These are phyloP conservation scores for Trichosanthes truncata DNA, from an alignment of 306 rosid species.

Conservation along the genomic window DNA sequence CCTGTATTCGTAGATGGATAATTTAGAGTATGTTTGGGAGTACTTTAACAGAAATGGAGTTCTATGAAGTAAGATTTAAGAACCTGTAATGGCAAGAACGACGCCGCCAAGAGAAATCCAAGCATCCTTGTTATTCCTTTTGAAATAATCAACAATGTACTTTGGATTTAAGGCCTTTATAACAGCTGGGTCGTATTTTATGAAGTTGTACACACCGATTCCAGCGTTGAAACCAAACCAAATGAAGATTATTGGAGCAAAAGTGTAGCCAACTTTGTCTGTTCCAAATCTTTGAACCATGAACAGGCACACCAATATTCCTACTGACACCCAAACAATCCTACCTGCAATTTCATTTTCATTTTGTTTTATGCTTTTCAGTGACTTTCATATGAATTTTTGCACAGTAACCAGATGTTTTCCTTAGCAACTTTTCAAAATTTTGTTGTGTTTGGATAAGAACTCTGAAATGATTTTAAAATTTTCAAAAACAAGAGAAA, in stretches of 20 bases:
- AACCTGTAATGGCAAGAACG: conserved; percentile 53
- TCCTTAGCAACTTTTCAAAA: too few relatives aligned
- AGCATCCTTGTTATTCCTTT: conserved; percentile 54
- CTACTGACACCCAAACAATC: conserved; percentile 53
- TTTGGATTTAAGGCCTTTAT: conserved; percentile 58
- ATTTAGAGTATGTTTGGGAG: not conserved
- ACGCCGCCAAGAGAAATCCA: conserved; percentile 90
- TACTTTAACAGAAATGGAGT: too few relatives aligned
- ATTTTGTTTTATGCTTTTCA: too few relatives aligned
- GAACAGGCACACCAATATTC: conserved; percentile 40
- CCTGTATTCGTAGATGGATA: not conserved
- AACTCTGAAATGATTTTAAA: conserved; percentile 30
- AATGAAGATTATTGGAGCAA: conserved; percentile 66
- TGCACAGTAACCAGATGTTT: too few relatives aligned
- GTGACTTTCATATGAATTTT: too few relatives aligned
- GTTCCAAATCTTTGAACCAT: conserved; percentile 73
- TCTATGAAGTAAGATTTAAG: not conserved
- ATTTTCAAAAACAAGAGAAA: too few relatives aligned
- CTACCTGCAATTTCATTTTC: conserved; percentile 17
- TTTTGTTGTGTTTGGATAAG: too few relatives aligned
- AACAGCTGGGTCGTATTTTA: conserved; percentile 49
- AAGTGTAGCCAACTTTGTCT: conserved; percentile 66
- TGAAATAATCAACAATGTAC: conserved; percentile 47
- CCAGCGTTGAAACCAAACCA: conserved; percentile 52
- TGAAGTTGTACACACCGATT: conserved; percentile 55